Evolutionary conservation across 1,284 basidiomycete species (phyloP), one percentile per base, ranked within the genome.

Genomic region (Apiotrichum gamsii): DNA sequence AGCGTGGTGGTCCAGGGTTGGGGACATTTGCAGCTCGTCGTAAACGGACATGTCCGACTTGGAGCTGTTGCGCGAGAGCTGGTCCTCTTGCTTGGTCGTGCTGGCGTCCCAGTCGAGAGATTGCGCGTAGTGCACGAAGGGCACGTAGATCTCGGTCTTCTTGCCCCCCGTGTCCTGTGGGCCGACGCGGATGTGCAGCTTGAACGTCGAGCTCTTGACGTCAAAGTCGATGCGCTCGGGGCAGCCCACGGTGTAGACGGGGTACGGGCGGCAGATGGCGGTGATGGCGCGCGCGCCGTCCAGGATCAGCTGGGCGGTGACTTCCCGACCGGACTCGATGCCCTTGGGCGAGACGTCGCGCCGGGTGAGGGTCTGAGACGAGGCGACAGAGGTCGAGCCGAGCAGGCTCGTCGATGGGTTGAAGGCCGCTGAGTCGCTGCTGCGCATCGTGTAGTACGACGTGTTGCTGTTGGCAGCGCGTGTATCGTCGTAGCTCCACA

Each of bases 111-210:
- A 55, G 18, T 49, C 56, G 13, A 61, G 62, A 14, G 76, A 74
- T 11, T 75, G 75, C 4, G 87, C 90, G 62, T 82, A 96, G 69
- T 95, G 90, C n/a, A 93, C 81, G 43, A 88, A 77, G 1, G 91
- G 91, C 1, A 95, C 67, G 65, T 80, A 96, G 15, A 95, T 83
- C 76, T 93, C 89, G 10, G 89, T 94, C 2, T 81, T 69, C 20
- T 71, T 72, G 8, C 72, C 58, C 2, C 51, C 44, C 1, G 57
- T 54, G 42, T 74, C 72, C 4, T 78, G 77, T 0, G 80, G 58
- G 1, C 73, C 65, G 8, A 90, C 85, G 23, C 72, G 72, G 9
- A 90, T 77, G 14, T 75, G 76, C 36, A 88, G 73, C 68, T 78
- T 81, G 73, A 90, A 85, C 28, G 73, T 71, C 1, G 84, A 82